These are phyloP conservation scores for Petunia hybrid DNA, from an alignment of 305 asterid species.

Conservation along the genomic window DNA sequence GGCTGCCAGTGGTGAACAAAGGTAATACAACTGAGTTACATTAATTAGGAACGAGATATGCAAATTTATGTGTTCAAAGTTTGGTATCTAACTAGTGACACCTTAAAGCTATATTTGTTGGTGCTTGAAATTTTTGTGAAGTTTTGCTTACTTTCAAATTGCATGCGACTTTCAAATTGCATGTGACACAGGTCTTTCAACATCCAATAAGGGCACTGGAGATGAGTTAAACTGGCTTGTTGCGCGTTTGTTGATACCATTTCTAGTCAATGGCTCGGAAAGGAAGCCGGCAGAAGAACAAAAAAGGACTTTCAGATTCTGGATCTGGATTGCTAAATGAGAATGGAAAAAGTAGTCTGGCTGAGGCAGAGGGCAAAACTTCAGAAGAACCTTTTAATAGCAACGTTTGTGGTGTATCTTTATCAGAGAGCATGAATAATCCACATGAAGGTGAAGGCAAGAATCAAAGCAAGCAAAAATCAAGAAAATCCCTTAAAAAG, in stretches of 20 bases:
- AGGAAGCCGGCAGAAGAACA: slow-evolving; percentile 63
- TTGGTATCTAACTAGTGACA: neutral
- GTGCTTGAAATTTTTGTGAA: slow-evolving; percentile 25
- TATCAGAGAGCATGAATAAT: slow-evolving; percentile 45
- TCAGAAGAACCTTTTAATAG: slow-evolving; percentile 57
- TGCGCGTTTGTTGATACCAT: slow-evolving; percentile 27
- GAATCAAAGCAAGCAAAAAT: slow-evolving; percentile 57
- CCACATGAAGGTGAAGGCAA: slow-evolving; percentile 49
- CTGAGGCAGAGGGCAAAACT: slow-evolving; percentile 43
- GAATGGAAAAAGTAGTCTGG: slow-evolving; percentile 45
- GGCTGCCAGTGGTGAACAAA: neutral
- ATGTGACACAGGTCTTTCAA: neutral
- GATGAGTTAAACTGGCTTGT: slow-evolving; percentile 38
- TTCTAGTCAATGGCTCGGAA: slow-evolving; percentile 74
- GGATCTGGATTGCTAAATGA: slow-evolving; percentile 52
- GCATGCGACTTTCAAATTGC: neutral
- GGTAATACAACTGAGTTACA: neutral
- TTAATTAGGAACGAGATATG: slow-evolving; percentile 19
- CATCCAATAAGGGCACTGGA: slow-evolving; percentile 31
- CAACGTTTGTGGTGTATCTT: slow-evolving; percentile 41
- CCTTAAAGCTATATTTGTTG: slow-evolving; percentile 14
- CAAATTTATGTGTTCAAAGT: neutral
- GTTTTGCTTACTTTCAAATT: neutral
- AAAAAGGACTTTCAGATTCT: slow-evolving; percentile 53
- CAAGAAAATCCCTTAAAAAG: slow-evolving; percentile 55